A percentile compares a stretch with the other conserved stretches of the same genome.
Conservation (phyloP, 2,329 filamentous ascomycete genomes). For the Aspergillus ochraceoroseus region DNA sequence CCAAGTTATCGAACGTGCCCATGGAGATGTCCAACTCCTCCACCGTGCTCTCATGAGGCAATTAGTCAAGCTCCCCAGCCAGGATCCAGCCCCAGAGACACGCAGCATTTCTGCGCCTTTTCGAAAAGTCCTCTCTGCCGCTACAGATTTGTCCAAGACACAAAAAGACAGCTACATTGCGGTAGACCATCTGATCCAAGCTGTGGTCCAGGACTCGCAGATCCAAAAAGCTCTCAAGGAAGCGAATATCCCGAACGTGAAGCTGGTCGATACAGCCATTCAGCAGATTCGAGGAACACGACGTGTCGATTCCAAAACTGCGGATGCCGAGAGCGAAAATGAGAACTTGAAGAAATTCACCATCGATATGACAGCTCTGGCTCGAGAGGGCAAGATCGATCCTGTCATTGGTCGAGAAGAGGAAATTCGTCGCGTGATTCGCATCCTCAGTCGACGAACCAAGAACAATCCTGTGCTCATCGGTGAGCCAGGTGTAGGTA, state of each 20-base stretch:
- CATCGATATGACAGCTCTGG: constrained; percentile 96
- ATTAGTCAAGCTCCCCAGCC: constrained; percentile 83
- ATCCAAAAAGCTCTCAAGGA: constrained; percentile 74
- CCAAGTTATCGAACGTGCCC: constrained; percentile 88
- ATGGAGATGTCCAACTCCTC: constrained; percentile 85
- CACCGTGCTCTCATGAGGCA: constrained; percentile 87
- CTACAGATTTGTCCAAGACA: constrained; percentile 88
- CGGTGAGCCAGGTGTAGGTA: constrained; percentile 95
- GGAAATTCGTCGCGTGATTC: constrained; percentile 85
- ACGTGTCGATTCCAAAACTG: constrained; percentile 91
- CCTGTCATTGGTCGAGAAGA: constrained; percentile 96
- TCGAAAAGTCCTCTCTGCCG: constrained; percentile 73
- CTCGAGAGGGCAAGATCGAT: constrained; percentile 94
- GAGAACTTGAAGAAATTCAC: constrained; percentile 98
- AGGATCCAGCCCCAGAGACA: constrained; percentile 89
- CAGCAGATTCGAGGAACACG: constrained; percentile 86
- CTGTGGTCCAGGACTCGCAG: constrained; percentile 70
- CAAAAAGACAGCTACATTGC: constrained; percentile 95
- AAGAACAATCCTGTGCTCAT: constrained; percentile 99
- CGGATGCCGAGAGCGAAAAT: constrained; percentile 82
- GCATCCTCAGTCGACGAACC: constrained; percentile 85
- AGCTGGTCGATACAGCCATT: constrained; percentile 85
- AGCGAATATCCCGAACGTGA: constrained; percentile 83
- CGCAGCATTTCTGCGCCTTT: constrained; percentile 78
- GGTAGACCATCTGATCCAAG: constrained; percentile 87